These are phyloP conservation scores for Malus hybrid DNA, from an alignment of 331 rosid genomes.

Conservation along the genomic window DNA sequence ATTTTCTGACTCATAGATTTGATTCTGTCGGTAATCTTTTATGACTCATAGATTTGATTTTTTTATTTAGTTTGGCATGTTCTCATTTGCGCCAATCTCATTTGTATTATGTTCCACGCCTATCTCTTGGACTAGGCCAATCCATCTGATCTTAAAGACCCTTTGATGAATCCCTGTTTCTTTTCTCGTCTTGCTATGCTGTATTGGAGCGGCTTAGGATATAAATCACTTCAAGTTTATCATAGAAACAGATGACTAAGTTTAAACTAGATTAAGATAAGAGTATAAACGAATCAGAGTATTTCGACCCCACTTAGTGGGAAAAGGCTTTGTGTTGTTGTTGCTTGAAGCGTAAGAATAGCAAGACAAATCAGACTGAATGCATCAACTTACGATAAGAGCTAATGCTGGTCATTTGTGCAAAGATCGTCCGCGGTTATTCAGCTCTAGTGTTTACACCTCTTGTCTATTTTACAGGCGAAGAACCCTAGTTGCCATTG, in stretches of 20 bases:
- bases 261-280: background rate
- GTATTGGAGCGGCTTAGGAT: too few species aligned
- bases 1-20: conserved; percentile 9
- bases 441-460: conserved; percentile 11
- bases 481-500: conserved; percentile 95
- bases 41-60: background rate
- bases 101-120: background rate
- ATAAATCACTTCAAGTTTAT: too few species aligned
- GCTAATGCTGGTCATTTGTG: background rate
- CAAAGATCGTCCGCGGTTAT: background rate
- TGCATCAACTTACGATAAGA: background rate
- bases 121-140: too few species aligned
- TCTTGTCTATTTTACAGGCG: conserved; percentile 36
- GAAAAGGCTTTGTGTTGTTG: too few species aligned
- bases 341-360: background rate
- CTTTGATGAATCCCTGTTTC: too few species aligned
- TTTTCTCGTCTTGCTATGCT: too few species aligned
- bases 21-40: too few species aligned
- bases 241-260: too few species aligned
- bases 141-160: too few species aligned
- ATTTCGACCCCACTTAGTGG: too few species aligned
- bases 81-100: background rate
- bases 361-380: background rate
- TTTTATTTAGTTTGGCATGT: background rate
- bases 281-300: background rate